Conservation (phyloP, 495 filamentous ascomycete genomes). For the Barbatosphaeria neglecta region DNA sequence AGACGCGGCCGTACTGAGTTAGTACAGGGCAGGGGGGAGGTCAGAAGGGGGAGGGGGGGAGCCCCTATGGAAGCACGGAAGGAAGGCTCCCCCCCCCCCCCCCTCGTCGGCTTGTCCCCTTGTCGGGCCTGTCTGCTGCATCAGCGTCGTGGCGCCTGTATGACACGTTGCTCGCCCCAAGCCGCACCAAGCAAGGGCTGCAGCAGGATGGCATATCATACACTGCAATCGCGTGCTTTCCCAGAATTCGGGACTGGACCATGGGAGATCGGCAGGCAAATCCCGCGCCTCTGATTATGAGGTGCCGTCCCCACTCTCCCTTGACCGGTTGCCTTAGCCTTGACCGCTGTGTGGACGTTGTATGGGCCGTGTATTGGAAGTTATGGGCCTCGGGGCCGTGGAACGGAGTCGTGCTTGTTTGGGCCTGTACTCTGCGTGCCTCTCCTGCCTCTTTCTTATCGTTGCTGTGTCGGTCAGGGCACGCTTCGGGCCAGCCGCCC, state of each 20-base stretch:
- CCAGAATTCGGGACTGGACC: not conserved
- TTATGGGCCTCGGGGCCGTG: not conserved
- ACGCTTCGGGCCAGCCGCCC: too few species aligned
- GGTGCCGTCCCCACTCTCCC: not conserved
- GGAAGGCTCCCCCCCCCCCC: too few species aligned
- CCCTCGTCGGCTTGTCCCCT: too few species aligned
- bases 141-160: not conserved
- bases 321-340: not conserved
- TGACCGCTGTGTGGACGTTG: not conserved
- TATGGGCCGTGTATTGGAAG: not conserved
- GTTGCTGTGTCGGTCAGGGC: too few species aligned
- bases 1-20: too few species aligned
- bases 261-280: slow-evolving; percentile 1
- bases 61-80: too few species aligned
- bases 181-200: not conserved
- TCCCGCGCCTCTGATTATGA: not conserved
- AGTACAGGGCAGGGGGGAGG: too few species aligned
- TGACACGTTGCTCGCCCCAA: not conserved
- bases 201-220: not conserved
- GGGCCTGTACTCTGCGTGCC: too few species aligned
- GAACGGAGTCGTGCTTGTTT: too few species aligned
- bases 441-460: too few species aligned
- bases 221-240: slow-evolving; percentile 1
- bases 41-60: not conserved
- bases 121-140: too few species aligned